phyloP scores from a whole-genome alignment of 2,329 filamentous ascomycete genomes.

The Botryotinia globosa region DNA sequence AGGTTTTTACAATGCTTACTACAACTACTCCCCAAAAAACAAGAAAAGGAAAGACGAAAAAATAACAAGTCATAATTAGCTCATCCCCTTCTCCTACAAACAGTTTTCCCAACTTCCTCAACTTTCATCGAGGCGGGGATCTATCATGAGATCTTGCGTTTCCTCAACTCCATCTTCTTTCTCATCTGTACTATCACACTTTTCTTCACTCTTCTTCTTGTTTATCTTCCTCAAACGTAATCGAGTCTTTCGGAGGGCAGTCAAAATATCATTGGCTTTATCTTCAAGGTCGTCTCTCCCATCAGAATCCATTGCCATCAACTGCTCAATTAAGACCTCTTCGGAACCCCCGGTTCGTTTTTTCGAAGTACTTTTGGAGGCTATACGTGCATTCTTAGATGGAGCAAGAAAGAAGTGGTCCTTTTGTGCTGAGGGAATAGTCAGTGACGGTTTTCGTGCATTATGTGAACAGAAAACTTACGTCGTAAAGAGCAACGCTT shows the following conservation, averaged over 20 bases:
- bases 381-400: neutral
- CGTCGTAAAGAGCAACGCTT: neutral
- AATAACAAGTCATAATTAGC: too few species aligned
- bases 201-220: neutral
- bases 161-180: neutral
- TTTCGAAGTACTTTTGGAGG: neutral
- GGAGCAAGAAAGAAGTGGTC: neutral
- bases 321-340: neutral
- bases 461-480: neutral
- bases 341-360: neutral
- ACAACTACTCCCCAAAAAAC: too few species aligned
- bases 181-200: neutral
- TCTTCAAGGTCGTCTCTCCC: neutral
- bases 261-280: neutral
- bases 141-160: neutral
- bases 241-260: neutral
- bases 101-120: neutral
- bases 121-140: neutral
- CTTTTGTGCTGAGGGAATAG: neutral
- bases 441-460: neutral
- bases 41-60: too few species aligned
- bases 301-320: neutral
- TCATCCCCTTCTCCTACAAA: neutral
- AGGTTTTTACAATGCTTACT: too few species aligned
- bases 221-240: neutral